Evolutionary conservation across 2,329 filamentous ascomycete genomes (phyloP), one percentile per base, ranked within the genome.

Genomic region (Ophiobolus disseminans): DNA sequence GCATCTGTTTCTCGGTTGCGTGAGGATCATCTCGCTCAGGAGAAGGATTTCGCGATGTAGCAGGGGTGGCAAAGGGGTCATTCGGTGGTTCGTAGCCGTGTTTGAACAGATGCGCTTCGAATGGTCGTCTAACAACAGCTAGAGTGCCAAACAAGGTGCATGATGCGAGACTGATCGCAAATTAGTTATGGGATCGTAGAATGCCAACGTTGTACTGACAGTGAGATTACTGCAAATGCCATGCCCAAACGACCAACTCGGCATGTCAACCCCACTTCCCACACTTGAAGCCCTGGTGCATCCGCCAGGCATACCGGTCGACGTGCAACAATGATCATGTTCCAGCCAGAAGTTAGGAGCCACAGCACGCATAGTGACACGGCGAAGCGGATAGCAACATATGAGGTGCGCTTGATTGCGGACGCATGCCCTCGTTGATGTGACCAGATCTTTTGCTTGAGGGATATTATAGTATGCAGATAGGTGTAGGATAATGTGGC

Each of bases 311-410:
- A 75, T 5, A 63, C 25, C 5, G 72, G 73, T 43, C 66, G 63
- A n/a, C 73, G 59, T 11, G 70, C 70, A 3, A 73, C 68, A 10
- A 69, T 54, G 31, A 75, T 73, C 52, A 75, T 63, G 52, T 73
- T 70, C 73, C 73, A 75, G 5, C 73, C 73, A 2, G 60, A 60
- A 3, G 71, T 71, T 50, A 74, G 42, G 13, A 75, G 48, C 73
- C 73, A 75, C 5, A 73, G 48, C 11, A 68, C 56, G 44, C 66
- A 72, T 21, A 73, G 36, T 13, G 62, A 59, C 17, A 66, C 60
- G 8, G 62, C 65, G 25, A 71, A 37, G 5, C 71, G 69, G 9
- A 69, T 60, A 20, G 68, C 68, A 22, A 73, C 34, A 41, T 74
- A 72, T 5, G 60, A 63, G 1, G 65, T 66, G 34, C 65, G 68